These are phyloP conservation scores for Vitellaria paradoxa DNA, from an alignment of 179 eudicot genomes.

Conservation along the genomic window DNA sequence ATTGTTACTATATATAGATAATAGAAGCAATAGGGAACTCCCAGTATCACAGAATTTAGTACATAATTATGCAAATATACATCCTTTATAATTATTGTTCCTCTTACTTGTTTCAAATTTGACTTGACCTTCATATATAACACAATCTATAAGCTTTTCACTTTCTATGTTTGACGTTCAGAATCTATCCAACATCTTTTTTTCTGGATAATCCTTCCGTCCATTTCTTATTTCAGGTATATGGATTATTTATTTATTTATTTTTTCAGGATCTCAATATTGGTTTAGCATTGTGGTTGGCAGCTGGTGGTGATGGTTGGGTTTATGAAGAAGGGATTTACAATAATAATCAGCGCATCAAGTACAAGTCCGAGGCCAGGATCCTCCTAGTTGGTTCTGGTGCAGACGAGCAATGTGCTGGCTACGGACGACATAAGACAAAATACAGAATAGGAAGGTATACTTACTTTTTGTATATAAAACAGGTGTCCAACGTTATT, in stretches of 20 bases:
- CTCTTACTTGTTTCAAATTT: background rate
- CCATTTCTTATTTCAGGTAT: background rate
- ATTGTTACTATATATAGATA: background rate
- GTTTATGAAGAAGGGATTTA: constrained; percentile 38
- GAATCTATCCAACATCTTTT: background rate
- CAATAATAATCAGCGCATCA: constrained; percentile 26
- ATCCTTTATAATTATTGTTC: background rate
- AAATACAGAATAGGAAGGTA: constrained; percentile 85
- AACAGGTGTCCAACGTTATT: background rate
- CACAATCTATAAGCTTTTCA: background rate
- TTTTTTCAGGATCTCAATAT: constrained; percentile 83
- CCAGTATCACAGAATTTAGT: background rate
- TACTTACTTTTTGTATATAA: background rate
- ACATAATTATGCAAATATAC: background rate
- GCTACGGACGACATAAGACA: constrained; percentile 95
- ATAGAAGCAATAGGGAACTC: background rate
- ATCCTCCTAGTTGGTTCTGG: constrained; percentile 97
- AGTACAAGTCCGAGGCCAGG: constrained; percentile 76
- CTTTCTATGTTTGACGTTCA: background rate
- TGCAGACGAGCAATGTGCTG: constrained; percentile 99
- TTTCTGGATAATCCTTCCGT: background rate
- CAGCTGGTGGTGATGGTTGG: constrained; percentile 90
- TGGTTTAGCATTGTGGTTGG: constrained; percentile 94
- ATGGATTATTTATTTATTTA: background rate
- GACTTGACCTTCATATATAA: background rate